These are phyloP conservation scores for Jaltomata sinuosa DNA, from an alignment of 257 asterid genomes.

Conservation along the genomic window DNA sequence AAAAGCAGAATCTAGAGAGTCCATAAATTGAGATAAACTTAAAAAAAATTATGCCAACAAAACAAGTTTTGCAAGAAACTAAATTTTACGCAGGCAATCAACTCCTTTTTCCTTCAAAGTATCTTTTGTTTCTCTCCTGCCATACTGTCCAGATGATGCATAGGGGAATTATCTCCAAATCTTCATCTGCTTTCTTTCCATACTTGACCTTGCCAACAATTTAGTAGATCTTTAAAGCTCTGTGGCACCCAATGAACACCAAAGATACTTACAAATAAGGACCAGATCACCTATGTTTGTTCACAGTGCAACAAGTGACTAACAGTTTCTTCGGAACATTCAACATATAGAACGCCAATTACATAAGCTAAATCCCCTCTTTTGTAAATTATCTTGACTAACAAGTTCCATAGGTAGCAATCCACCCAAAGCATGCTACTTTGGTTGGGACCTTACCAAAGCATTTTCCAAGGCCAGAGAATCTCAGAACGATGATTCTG, in stretches of 20 bases:
- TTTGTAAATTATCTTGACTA: neutral
- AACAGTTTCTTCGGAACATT: neutral
- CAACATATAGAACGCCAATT: neutral
- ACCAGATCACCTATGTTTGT: neutral
- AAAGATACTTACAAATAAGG: neutral
- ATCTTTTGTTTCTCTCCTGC: neutral
- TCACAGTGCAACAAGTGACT: neutral
- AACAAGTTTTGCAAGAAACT: neutral
- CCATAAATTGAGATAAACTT: neutral
- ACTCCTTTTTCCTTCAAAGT: neutral
- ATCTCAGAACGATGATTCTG: neutral
- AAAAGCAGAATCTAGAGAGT: neutral
- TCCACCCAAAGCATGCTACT: neutral
- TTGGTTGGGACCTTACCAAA: neutral
- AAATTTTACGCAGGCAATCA: neutral
- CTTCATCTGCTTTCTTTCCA: neutral
- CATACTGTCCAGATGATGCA: neutral
- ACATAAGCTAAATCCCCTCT: neutral
- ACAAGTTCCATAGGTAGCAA: neutral
- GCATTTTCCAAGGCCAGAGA: neutral
- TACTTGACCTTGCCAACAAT: neutral
- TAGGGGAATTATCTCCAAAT: neutral
- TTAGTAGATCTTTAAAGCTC: neutral
- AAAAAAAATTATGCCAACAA: neutral
- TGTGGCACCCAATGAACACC: neutral